Conservation (phyloP, 768 basidiomycete genomes). For the Lactarius evosmus region DNA sequence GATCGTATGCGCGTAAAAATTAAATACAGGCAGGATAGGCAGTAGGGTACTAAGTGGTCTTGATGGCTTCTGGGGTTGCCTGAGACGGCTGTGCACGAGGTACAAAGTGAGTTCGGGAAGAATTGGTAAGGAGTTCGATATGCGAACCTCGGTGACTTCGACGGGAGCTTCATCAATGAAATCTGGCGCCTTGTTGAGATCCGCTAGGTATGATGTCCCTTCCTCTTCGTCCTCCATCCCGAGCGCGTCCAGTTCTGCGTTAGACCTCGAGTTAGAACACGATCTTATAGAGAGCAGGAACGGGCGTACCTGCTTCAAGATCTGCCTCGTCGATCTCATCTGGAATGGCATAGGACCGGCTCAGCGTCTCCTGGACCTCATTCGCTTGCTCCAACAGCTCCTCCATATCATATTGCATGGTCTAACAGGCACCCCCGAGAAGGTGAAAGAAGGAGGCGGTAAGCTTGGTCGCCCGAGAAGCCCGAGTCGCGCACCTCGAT, state of each 20-base stretch:
- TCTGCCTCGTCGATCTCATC: constrained; percentile 98
- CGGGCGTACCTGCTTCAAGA: constrained; percentile 79
- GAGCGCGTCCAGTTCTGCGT: constrained; percentile 86
- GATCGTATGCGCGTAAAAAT: background rate
- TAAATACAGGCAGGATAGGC: background rate
- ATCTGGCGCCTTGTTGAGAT: constrained; percentile 85
- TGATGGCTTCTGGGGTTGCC: constrained; percentile 30
- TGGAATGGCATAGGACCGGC: constrained; percentile 91
- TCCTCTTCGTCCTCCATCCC: constrained; percentile 92
- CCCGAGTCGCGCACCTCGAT: constrained; percentile 69
- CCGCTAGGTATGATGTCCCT: constrained; percentile 81
- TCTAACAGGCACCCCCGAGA: constrained; percentile 43
- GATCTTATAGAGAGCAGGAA: constrained; percentile 2
- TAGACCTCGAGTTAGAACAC: background rate
- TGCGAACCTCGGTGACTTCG: constrained; percentile 56
- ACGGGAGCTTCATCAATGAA: constrained; percentile 88
- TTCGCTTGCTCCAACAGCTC: constrained; percentile 95
- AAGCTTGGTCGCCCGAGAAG: background rate
- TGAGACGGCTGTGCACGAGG: constrained; percentile 6
- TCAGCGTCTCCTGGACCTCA: constrained; percentile 93
- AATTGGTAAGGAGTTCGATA: constrained; percentile 9
- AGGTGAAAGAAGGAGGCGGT: background rate
- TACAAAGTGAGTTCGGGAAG: background rate
- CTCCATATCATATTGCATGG: constrained; percentile 97
- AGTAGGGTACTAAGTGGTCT: constrained; percentile 32